Percentiles rank a stretch among this genome's conserved stretches.
These are phyloP conservation scores for Pouteria campechiana DNA, from an alignment of 179 eudicot genomes.

Conservation along the genomic window DNA sequence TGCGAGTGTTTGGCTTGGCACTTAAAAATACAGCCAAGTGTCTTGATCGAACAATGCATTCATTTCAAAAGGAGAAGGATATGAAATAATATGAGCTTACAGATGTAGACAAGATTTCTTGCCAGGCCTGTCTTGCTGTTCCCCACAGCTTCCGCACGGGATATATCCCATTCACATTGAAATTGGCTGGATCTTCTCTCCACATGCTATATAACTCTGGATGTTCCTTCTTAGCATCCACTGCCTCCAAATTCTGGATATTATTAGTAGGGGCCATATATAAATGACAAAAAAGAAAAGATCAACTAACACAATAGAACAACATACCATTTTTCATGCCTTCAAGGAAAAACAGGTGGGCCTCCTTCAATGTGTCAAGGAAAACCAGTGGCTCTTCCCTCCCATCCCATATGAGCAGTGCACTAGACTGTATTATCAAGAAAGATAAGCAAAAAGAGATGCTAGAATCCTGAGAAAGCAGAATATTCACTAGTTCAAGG, in stretches of 20 bases:
- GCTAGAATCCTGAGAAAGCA: too few relatives aligned
- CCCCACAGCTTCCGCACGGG: constrained; percentile 39
- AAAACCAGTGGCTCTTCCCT: constrained; percentile 43
- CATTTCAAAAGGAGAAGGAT: too few relatives aligned
- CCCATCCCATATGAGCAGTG: constrained; percentile 61
- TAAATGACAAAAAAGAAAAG: not conserved
- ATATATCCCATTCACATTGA: constrained; percentile 36
- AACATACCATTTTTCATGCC: constrained; percentile 69
- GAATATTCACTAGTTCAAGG: too few relatives aligned
- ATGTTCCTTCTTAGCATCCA: constrained; percentile 47
- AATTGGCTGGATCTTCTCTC: constrained; percentile 66
- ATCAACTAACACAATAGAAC: not conserved
- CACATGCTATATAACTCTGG: constrained; percentile 47
- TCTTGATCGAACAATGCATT: too few relatives aligned
- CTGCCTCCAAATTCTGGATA: constrained; percentile 63
- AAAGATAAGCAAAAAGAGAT: not conserved
- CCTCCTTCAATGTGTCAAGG: constrained; percentile 60
- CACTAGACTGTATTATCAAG: constrained; percentile 49
- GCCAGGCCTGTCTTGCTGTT: constrained; percentile 45
- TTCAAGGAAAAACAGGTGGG: constrained; percentile 49
- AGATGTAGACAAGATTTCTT: constrained; percentile 41
- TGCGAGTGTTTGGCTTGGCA: too few relatives aligned
- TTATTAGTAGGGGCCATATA: constrained; percentile 12
- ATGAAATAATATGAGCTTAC: constrained; percentile 18
- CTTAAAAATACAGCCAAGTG: too few relatives aligned